Percentiles rank a stretch among this genome's conserved stretches.
Evolutionary conservation across 768 basidiomycete species (phyloP).

Genomic region (Calocera viscosa): DNA sequence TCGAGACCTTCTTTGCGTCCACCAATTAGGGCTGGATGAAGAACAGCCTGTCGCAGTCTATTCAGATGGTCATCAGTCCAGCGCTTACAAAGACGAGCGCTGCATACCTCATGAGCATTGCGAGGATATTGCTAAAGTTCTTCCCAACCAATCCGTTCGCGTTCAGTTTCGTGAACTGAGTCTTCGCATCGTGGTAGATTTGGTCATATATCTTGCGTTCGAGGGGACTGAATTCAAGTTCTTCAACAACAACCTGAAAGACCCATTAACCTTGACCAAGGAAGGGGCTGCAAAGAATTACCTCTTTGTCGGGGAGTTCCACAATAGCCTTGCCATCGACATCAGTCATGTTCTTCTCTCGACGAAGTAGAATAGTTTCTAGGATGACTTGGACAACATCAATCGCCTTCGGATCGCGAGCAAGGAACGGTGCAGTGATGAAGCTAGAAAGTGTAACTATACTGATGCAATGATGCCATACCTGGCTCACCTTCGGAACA

Average conservation of each 20-base stretch:
- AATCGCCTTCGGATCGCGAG: constrained; percentile 81
- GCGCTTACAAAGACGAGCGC: no score
- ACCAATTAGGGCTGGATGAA: constrained; percentile 77
- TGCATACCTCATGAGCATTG: constrained; percentile 82
- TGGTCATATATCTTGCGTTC: constrained; percentile 85
- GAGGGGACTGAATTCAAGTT: constrained; percentile 62
- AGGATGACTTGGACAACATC: constrained; percentile 92
- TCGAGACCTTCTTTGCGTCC: constrained; percentile 31
- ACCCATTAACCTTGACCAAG: constrained; percentile 7
- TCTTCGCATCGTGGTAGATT: constrained; percentile 66
- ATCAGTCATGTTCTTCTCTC: constrained; percentile 91
- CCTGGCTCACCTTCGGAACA: background rate
- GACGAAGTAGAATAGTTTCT: constrained; percentile 70
- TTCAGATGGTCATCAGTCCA: constrained; percentile 10
- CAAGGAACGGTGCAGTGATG: constrained; percentile 83
- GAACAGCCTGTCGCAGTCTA: constrained; percentile 80
- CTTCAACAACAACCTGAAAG: constrained; percentile 51
- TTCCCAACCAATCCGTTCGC: constrained; percentile 65
- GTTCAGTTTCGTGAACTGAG: constrained; percentile 64
- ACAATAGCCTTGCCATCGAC: constrained; percentile 76
- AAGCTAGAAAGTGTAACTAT: constrained; percentile 82
- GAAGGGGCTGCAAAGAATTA: constrained; percentile 21
- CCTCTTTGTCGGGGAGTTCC: constrained; percentile 76
- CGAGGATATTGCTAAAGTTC: constrained; percentile 79
- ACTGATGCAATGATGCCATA: background rate